Conservation (phyloP, 164 flowering plant species). For the Dillenia suffruticosa region DNA sequence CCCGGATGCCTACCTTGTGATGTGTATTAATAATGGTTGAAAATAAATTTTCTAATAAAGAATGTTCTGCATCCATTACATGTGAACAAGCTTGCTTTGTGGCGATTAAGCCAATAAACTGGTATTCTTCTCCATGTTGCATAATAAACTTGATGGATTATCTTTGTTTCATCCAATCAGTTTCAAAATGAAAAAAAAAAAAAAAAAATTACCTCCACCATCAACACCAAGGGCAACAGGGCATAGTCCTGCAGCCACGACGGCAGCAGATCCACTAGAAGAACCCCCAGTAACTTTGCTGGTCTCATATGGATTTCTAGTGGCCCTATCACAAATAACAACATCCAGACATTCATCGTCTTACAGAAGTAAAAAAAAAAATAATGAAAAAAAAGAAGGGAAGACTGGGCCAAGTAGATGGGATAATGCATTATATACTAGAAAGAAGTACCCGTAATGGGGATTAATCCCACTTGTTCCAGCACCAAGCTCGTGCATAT, state of each 20-base stretch:
- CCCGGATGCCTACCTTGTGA: too few relatives aligned
- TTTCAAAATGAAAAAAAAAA: background rate
- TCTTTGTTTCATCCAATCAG: background rate
- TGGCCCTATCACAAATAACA: constrained; percentile 31
- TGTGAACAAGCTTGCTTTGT: too few relatives aligned
- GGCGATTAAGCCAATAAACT: too few relatives aligned
- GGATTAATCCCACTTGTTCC: constrained; percentile 97
- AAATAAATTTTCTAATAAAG: too few relatives aligned
- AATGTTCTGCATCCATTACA: too few relatives aligned
- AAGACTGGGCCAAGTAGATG: background rate
- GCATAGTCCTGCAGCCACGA: constrained; percentile 88
- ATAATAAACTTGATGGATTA: background rate
- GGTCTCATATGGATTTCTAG: constrained; percentile 75
- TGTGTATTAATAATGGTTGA: too few relatives aligned
- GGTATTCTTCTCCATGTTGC: too few relatives aligned
- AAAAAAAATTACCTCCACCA: constrained; percentile 71
- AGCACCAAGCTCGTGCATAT: constrained; percentile 97
- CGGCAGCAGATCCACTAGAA: constrained; percentile 96
- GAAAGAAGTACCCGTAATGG: constrained; percentile 70
- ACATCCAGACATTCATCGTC: too few relatives aligned
- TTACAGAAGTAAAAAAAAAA: background rate
- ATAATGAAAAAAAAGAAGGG: background rate
- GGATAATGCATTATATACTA: too few relatives aligned
- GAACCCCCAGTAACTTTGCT: constrained; percentile 78
- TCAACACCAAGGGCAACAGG: constrained; percentile 96